These are phyloP conservation scores for Gleditsia sinensis DNA, from an alignment of 306 rosid genomes.

Conservation along the genomic window DNA sequence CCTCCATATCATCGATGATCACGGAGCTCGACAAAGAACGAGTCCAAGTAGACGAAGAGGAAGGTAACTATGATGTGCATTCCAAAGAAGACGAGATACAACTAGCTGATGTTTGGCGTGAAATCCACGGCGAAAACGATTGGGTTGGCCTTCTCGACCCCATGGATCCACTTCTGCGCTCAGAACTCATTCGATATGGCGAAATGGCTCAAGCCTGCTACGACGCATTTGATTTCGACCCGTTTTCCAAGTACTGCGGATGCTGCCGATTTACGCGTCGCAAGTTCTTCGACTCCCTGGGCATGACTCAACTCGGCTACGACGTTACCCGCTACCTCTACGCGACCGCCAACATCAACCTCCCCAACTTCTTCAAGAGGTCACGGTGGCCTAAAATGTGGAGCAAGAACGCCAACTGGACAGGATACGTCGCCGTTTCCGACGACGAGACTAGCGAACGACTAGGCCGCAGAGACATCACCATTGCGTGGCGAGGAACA, in stretches of 20 bases:
- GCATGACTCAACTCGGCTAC: slow-evolving; percentile 46
- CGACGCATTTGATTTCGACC: slow-evolving; percentile 84
- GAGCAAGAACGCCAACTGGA: slow-evolving; percentile 86
- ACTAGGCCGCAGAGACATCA: slow-evolving; percentile 73
- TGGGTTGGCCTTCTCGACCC: slow-evolving; percentile 83
- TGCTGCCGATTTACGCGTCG: slow-evolving; percentile 60
- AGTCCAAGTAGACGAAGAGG: neutral
- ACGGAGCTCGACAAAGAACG: slow-evolving; percentile 31
- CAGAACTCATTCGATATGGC: slow-evolving; percentile 76
- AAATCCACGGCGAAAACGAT: slow-evolving; percentile 67
- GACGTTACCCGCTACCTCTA: slow-evolving; percentile 65
- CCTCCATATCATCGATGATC: slow-evolving; percentile 35
- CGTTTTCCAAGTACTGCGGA: slow-evolving; percentile 81
- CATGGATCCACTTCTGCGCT: slow-evolving; percentile 60
- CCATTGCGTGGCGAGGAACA: slow-evolving; percentile 78
- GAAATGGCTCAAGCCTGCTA: slow-evolving; percentile 92
- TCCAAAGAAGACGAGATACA: slow-evolving; percentile 7
- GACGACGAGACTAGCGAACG: slow-evolving; percentile 43
- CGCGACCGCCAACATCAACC: slow-evolving; percentile 68
- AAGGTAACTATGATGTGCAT: neutral
- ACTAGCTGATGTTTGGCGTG: slow-evolving; percentile 57
- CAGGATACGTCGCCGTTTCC: slow-evolving; percentile 82
- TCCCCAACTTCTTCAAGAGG: slow-evolving; percentile 71
- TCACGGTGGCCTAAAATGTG: slow-evolving; percentile 81
- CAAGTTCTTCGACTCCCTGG: slow-evolving; percentile 45